Percentiles rank a stretch among this genome's conserved stretches.
phyloP scores from a whole-genome alignment of 108 stramenopile genomes.

The Cyclotella kingstonii region DNA sequence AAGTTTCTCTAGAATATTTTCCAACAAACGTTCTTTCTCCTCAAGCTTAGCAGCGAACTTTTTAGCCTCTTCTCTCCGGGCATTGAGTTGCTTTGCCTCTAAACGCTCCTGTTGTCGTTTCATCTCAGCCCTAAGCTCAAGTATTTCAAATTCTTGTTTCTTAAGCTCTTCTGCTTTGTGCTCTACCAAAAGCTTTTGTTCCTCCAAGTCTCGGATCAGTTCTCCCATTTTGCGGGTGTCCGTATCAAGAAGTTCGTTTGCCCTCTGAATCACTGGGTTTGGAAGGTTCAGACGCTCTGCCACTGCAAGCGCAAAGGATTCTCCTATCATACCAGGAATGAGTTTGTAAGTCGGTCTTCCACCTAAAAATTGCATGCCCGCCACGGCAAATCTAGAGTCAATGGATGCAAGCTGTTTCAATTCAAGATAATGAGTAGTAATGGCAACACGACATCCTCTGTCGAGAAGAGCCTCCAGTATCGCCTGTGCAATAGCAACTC shows the following conservation, averaged over 20 bases:
- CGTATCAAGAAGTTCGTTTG: slow-evolving; percentile 77
- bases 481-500: slow-evolving; percentile 94
- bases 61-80: slow-evolving; percentile 69
- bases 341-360: slow-evolving; percentile 91
- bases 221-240: slow-evolving; percentile 88
- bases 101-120: slow-evolving; percentile 62
- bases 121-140: slow-evolving; percentile 64
- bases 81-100: slow-evolving; percentile 68
- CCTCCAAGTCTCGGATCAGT: slow-evolving; percentile 80
- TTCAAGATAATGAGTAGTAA: slow-evolving; percentile 92
- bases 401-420: slow-evolving; percentile 89
- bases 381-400: slow-evolving; percentile 83
- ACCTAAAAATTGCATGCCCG: slow-evolving; percentile 89
- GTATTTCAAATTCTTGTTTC: slow-evolving; percentile 68
- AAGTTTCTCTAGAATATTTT: slow-evolving; percentile 77
- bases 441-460: slow-evolving; percentile 81
- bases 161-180: slow-evolving; percentile 67
- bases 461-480: slow-evolving; percentile 87
- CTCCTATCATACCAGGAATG: slow-evolving; percentile 87
- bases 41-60: slow-evolving; percentile 84
- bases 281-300: slow-evolving; percentile 82
- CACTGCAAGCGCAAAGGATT: slow-evolving; percentile 89
- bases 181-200: slow-evolving; percentile 74
- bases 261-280: slow-evolving; percentile 64
- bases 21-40: slow-evolving; percentile 86